Conservation (phyloP, 768 basidiomycete species). For the Kwoniella mangroviensis region DNA sequence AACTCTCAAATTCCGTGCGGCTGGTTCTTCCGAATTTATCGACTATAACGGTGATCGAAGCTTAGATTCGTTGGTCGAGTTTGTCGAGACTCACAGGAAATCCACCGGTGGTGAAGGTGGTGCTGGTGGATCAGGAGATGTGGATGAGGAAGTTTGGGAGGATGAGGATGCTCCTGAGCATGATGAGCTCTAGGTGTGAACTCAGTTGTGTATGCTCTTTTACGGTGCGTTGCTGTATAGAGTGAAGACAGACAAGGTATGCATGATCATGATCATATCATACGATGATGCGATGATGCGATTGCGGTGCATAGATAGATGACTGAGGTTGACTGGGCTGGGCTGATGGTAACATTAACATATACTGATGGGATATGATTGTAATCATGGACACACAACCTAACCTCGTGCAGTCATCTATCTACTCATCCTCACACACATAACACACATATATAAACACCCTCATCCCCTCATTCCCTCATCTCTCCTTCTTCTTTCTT, state of each 20-base stretch:
- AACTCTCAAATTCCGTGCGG: slow-evolving; percentile 93
- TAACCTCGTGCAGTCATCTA: neutral
- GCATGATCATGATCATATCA: too few species aligned
- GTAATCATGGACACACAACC: neutral
- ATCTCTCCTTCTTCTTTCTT: neutral
- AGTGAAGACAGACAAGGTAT: too few species aligned
- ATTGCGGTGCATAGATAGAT: too few species aligned
- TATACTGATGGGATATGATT: too few species aligned
- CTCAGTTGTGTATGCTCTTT: too few species aligned
- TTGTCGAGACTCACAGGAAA: slow-evolving; percentile 79
- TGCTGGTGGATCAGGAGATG: slow-evolving; percentile 25
- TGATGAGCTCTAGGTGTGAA: slow-evolving; percentile 54
- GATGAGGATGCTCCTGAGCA: slow-evolving; percentile 46
- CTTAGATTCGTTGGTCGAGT: slow-evolving; percentile 80
- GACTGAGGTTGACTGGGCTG: too few species aligned
- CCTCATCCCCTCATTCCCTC: neutral
- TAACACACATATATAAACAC: neutral
- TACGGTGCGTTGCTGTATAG: too few species aligned
- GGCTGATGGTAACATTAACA: too few species aligned
- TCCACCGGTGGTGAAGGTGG: slow-evolving; percentile 59
- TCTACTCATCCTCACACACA: neutral
- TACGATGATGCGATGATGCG: too few species aligned
- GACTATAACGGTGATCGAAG: slow-evolving; percentile 87
- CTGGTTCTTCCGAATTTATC: slow-evolving; percentile 81
- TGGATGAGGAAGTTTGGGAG: slow-evolving; percentile 35